Evolutionary conservation across 192 early-diverging fungal species (phyloP), one percentile per base, ranked within the genome.

Genomic region (Glomus cerebriforme): DNA sequence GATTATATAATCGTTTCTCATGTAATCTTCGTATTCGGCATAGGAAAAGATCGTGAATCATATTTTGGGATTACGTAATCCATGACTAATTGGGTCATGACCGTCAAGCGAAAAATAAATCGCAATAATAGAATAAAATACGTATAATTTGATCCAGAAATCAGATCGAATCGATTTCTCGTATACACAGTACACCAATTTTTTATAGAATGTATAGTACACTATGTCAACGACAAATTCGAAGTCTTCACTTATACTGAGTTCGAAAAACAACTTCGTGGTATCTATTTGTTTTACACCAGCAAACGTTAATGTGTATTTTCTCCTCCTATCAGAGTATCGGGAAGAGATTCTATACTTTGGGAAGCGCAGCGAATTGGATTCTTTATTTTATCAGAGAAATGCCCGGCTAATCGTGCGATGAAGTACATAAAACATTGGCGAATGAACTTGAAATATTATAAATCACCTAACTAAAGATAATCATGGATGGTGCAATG

Each of bases 241-340:
- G 3, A 5, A 63, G 7, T 63, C 60, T 63, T 63, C 29, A 31
- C 27, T 63, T 64, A 64, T 4, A 27, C 66, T 9, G 34, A 68
- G 34, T 19, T 24, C 34, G 35, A 70, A 26, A 35, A 45, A 45
- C 67, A 70, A 70, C 34, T 24, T 27, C 62, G 1, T 64, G 24
- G 13, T 64, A 64, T 64, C 24, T 27, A 31, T 70, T 35, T 15
- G 3, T 70, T 37, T 70, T 35, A 64, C 9, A 32, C 62, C 12
- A 64, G 62, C 4, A 26, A 64, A 64, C 10, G 37, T 70, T 70
- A 70, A 70, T 24, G 17, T 24, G 35, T 70, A 43, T 70, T 77
- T 67, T 77, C 62, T 77, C 75, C 64, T 67, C 75, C 64, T 67
- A 77, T 68, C 63, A 79, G 78, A 79, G 54, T 79, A 79, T 59